Conservation (phyloP, 78 protist genomes). For the Mastigamoeba balamuthi region DNA sequence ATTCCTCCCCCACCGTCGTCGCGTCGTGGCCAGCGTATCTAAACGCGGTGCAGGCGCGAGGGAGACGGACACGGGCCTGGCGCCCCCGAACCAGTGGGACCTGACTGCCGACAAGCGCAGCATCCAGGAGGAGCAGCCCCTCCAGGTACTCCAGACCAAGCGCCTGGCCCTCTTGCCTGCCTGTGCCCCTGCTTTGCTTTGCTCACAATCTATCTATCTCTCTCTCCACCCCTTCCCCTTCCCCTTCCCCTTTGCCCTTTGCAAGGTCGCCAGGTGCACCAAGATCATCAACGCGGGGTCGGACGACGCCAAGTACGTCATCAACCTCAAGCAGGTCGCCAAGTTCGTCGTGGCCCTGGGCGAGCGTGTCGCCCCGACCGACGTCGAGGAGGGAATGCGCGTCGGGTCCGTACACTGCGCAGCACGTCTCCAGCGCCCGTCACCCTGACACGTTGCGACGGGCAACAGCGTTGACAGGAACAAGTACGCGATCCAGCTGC, state of each 20-base stretch:
- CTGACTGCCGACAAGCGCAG: conserved; percentile 82
- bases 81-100: conserved; percentile 96
- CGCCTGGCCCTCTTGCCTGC: no score
- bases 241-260: no score
- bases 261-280: conserved; percentile 97
- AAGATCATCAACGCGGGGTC: conserved; percentile 82
- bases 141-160: conserved; percentile 60
- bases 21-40: conserved; percentile 3
- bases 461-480: conserved; percentile 71
- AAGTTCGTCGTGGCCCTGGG: conserved; percentile 99
- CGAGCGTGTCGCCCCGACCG: conserved; percentile 94
- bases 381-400: conserved; percentile 99
- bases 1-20: neutral
- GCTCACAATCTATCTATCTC: neutral
- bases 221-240: neutral
- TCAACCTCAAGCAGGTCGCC: conserved; percentile 90
- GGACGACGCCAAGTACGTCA: conserved; percentile 87
- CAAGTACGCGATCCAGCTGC: conserved; percentile 95
- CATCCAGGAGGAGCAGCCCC: conserved; percentile 85
- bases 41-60: conserved; percentile 74
- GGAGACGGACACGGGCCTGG: conserved; percentile 97
- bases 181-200: neutral
- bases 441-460: neutral
- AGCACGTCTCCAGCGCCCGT: neutral
- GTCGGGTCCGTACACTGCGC: conserved; percentile 69